Base-by-base conservation (phyloP, 2,329 filamentous ascomycete genomes). In the Beauveria varroae region DNA sequence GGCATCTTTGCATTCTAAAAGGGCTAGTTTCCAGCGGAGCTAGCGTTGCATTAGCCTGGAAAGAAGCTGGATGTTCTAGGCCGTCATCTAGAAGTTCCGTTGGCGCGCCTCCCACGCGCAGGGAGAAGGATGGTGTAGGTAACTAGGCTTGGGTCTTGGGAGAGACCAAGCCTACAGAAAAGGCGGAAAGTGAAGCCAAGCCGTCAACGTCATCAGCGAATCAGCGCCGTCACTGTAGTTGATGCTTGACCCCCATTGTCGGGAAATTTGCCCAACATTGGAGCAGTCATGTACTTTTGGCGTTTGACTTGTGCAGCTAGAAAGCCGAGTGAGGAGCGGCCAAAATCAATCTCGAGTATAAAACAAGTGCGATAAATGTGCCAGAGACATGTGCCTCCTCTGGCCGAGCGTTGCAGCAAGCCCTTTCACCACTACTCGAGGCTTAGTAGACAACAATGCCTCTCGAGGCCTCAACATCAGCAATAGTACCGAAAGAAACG, bases 51-150 rank as follows among this genome's bases (percentile, higher is more conserved):
- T 26, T 58, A 58, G 56, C 41, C 20, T 28, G 22, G 34, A 41
- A 37, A 50, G 9, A 12, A 37, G 12, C 34, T 4, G 49, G 14
- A 18, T 34, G 40, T 59, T 53, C 57, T 52, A 59, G 57, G 49
- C 57, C 57, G 26, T 46, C 57, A 28, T 59, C 57, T 60, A 59
- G 49, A 59, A 59, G 49, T 34, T 58, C 46, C 30, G 5, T 22
- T 58, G 44, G 56, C 24, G 56, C 24, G 30, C 43, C 41, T 57
- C 55, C 55, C 30, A 49, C 55, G 40, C 28, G 9, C 9, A 28
- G 47, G 26, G 47, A 30, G 9, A 34, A 9, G 1, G 9, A 20
- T 34, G 30, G 30, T 28, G 26, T 12, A 24, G 24, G 24, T n/a
- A n/a, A n/a, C 24, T 14, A 5, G 30, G 30, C 12, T 34, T 5